A percentile compares a stretch with the other conserved stretches of the same genome.
Conservation (phyloP, 495 filamentous ascomycete species). For the Collariella sp. region DNA sequence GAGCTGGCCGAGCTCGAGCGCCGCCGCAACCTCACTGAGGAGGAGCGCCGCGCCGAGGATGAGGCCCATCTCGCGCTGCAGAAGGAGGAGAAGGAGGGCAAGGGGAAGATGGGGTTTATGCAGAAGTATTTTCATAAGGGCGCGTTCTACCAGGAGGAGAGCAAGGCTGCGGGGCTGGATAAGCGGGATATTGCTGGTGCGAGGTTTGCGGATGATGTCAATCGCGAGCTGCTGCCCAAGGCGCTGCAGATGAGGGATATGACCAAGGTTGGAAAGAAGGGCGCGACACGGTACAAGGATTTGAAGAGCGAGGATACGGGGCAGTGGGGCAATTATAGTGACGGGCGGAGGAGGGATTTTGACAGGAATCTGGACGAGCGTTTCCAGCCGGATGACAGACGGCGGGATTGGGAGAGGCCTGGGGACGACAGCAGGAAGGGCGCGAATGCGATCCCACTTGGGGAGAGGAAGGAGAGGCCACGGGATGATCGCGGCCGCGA, state of each 20-base stretch:
- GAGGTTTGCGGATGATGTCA: constrained; percentile 70
- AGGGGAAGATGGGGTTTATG: constrained; percentile 83
- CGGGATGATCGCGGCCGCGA: constrained; percentile 27
- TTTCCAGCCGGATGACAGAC: constrained; percentile 57
- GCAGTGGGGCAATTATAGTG: constrained; percentile 60
- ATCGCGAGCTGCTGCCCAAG: constrained; percentile 75
- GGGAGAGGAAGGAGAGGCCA: constrained; percentile 44
- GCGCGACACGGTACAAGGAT: constrained; percentile 83
- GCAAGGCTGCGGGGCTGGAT: constrained; percentile 61
- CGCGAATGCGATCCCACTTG: constrained; percentile 53
- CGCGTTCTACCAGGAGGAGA: constrained; percentile 84
- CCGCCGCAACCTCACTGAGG: constrained; percentile 73
- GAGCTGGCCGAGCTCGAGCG: constrained; percentile 87
- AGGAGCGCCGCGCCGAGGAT: constrained; percentile 84
- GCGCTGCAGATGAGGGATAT: constrained; percentile 91
- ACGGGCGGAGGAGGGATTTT: constrained; percentile 41
- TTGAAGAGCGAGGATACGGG: constrained; percentile 89
- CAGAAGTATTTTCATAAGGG: constrained; percentile 97
- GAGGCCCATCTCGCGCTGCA: constrained; percentile 65
- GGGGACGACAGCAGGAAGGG: constrained; percentile 40
- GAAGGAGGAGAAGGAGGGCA: constrained; percentile 74
- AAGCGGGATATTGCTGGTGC: constrained; percentile 73
- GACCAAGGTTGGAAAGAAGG: constrained; percentile 89
- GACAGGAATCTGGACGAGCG: constrained; percentile 51
- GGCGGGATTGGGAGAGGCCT: constrained; percentile 28